These are phyloP conservation scores for Neurospora tetraspora DNA, from an alignment of 495 filamentous ascomycete species.

Conservation along the genomic window DNA sequence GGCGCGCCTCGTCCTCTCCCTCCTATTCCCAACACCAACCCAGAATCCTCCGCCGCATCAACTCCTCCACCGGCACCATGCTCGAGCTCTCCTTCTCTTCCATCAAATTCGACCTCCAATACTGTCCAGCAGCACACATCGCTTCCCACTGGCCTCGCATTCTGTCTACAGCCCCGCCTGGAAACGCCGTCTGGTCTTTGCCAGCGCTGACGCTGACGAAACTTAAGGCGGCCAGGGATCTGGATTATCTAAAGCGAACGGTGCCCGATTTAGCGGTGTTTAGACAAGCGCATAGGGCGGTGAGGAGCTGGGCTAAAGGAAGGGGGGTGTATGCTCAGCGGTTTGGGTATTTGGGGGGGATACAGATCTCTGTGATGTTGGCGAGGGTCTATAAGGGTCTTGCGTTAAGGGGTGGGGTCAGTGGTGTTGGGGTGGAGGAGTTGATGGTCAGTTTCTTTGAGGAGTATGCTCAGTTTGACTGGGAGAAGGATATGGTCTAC, in stretches of 20 bases:
- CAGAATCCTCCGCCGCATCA: constrained; percentile 40
- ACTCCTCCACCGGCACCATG: constrained; percentile 42
- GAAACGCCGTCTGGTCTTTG: constrained; percentile 38
- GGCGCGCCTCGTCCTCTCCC: constrained; percentile 20
- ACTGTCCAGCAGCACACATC: constrained; percentile 42
- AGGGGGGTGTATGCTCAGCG: constrained; percentile 47
- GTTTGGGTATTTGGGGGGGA: constrained; percentile 48
- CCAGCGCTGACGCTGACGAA: constrained; percentile 37
- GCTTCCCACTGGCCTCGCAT: constrained; percentile 32
- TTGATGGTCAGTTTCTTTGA: constrained; percentile 43
- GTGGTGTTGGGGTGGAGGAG: constrained; percentile 24
- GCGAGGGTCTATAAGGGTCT: constrained; percentile 42
- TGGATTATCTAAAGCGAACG: constrained; percentile 41
- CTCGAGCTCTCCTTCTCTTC: constrained; percentile 40
- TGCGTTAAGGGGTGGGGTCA: constrained; percentile 4
- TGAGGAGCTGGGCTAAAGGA: constrained; percentile 44
- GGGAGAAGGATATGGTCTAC: constrained; percentile 35
- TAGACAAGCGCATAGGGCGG: constrained; percentile 38
- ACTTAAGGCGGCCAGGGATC: constrained; percentile 47
- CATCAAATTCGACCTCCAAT: constrained; percentile 49
- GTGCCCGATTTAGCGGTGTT: constrained; percentile 42
- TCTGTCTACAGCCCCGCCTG: constrained; percentile 17
- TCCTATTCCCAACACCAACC: background rate
- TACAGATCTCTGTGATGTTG: constrained; percentile 49
- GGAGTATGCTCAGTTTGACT: constrained; percentile 49